Evolutionary conservation across 2,329 filamentous ascomycete species (phyloP), one percentile per base, ranked within the genome.

Genomic region (Pestalotiopsis sp.): DNA sequence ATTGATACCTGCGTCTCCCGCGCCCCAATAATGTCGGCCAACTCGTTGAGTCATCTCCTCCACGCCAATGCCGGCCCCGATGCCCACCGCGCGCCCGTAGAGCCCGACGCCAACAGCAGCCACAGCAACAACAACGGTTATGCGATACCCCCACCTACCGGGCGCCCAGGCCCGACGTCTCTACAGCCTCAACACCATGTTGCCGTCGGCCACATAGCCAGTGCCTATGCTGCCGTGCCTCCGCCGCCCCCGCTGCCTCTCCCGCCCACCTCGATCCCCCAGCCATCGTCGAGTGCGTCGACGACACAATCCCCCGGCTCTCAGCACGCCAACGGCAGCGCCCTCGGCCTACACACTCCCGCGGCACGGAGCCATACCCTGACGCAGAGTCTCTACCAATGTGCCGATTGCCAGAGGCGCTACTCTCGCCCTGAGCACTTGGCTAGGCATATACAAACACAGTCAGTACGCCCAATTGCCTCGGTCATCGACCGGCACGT

Each of bases 401-500:
- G 85, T 69, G 83, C 83, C 64, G 83, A 87, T 71, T 87, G 85
- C 72, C 81, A 84, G 64, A 80, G 82, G 70, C 80, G 84, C 20
- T 87, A 87, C 72, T 86, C 84, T 49, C 82, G 85, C 13, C 85
- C 85, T 3, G 86, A 87, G 73, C 85, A 87, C 72, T 82, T 87
- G 12, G 85, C 86, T 36, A 69, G 74, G 7, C 74, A 75, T 57
- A 75, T 75, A n/a, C 74, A 75, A 65, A 75, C 74, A 20, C 74
- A 66, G 64, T 66, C 45, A 66, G 64, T 66, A 57, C 23, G 13
- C 27, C 64, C 14, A 20, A 61, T 59, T 63, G 38, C n/a, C 41
- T 12, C 13, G 13, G 23, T 36, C 20, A 39, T 59, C 57, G n/a
- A 25, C 27, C 3, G 31, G 17, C 20, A 17, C 65, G 56, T n/a